phyloP scores from a whole-genome alignment of 129 eudicot genomes.

The Heracleum sosnowskyi region DNA sequence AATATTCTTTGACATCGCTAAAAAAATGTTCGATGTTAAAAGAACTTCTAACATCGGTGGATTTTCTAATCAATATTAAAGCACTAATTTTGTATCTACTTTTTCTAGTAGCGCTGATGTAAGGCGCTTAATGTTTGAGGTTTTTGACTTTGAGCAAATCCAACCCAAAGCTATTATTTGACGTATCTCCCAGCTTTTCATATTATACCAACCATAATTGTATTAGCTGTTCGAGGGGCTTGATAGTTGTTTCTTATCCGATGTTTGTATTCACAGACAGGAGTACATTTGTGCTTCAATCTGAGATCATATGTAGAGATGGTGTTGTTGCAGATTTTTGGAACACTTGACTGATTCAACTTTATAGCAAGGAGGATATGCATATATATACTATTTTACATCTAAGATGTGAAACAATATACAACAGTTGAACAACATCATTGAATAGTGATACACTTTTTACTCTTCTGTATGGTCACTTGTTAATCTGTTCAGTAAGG shows the following conservation, averaged over 20 bases:
- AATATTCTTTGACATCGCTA: too few species aligned
- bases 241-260: too few species aligned
- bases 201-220: not conserved
- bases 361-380: not conserved
- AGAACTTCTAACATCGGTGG: too few species aligned
- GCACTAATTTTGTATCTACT: too few species aligned
- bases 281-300: not conserved
- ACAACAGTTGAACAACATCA: not conserved
- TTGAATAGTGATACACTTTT: not conserved
- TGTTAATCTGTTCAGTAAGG: not conserved
- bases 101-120: too few species aligned
- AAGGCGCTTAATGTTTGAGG: slow-evolving; percentile 95
- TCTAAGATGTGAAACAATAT: not conserved
- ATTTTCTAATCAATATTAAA: too few species aligned
- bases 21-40: too few species aligned
- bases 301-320: not conserved
- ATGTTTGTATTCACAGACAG: not conserved
- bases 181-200: not conserved
- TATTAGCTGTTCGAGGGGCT: not conserved
- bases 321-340: not conserved
- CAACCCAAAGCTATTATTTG: slow-evolving; percentile 71
- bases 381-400: not conserved
- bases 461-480: not conserved
- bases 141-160: slow-evolving; percentile 93
- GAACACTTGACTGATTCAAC: not conserved